Conservation (phyloP, 1,139 yeast genomes). For the Diutina catenulata region DNA sequence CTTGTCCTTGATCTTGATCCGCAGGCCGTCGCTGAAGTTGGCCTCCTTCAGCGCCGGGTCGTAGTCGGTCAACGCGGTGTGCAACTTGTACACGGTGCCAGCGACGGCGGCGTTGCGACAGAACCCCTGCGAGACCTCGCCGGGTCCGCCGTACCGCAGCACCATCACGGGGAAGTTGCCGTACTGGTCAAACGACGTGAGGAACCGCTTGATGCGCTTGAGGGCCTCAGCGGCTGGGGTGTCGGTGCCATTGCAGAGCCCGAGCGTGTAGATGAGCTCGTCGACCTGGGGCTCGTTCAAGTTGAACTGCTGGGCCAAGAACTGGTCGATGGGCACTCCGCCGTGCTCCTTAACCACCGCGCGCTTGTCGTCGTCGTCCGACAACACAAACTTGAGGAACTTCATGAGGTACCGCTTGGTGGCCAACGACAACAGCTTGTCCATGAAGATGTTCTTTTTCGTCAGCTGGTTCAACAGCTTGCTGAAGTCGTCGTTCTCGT, state of each 20-base stretch:
- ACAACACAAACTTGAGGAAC: slow-evolving; percentile 76
- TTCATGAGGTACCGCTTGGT: slow-evolving; percentile 85
- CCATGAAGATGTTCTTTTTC: slow-evolving; percentile 89
- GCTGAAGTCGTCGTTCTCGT: slow-evolving; percentile 71
- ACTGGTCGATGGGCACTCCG: slow-evolving; percentile 43
- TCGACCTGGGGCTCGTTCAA: slow-evolving; percentile 63
- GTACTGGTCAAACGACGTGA: slow-evolving; percentile 80
- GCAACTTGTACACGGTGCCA: slow-evolving; percentile 85
- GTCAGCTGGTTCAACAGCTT: slow-evolving; percentile 66
- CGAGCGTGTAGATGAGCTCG: slow-evolving; percentile 79
- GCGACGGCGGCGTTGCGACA: slow-evolving; percentile 98
- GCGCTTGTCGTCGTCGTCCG: slow-evolving; percentile 40
- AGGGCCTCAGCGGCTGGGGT: slow-evolving; percentile 66
- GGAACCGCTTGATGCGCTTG: slow-evolving; percentile 69
- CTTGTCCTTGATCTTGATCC: slow-evolving; percentile 64
- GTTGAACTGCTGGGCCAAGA: slow-evolving; percentile 53
- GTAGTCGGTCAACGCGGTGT: slow-evolving; percentile 49
- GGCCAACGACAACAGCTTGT: slow-evolving; percentile 61
- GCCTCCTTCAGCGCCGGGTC: slow-evolving; percentile 61
- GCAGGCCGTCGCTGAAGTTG: slow-evolving; percentile 64
- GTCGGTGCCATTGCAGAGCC: slow-evolving; percentile 51
- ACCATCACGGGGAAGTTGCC: slow-evolving; percentile 90
- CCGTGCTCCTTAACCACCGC: slow-evolving; percentile 32
- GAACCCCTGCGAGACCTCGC: slow-evolving; percentile 93
- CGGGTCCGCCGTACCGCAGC: slow-evolving; percentile 92